phyloP scores from a whole-genome alignment of 768 basidiomycete genomes.

The Mycena galopus region DNA sequence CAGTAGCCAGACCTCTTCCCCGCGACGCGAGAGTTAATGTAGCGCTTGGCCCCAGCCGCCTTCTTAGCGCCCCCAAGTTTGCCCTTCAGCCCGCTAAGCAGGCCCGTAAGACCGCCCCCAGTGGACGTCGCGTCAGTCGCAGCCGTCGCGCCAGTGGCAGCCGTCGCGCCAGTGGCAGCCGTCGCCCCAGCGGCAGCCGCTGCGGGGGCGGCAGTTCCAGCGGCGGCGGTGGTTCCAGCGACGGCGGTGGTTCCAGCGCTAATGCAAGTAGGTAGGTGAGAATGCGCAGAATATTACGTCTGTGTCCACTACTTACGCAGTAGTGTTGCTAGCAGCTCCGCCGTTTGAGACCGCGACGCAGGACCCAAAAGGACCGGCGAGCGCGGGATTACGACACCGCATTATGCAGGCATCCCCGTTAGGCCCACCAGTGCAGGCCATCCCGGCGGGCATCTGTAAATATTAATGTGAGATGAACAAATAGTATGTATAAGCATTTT shows the following conservation, averaged over 20 bases:
- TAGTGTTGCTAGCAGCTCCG: not conserved
- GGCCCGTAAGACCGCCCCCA: slow-evolving; percentile 16
- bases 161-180: not conserved
- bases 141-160: not conserved
- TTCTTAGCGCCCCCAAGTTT: slow-evolving; percentile 7
- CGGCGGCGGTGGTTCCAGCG: not conserved
- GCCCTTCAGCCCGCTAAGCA: no score
- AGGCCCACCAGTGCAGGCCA: slow-evolving; percentile 33
- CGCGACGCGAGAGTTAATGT: slow-evolving; percentile 34
- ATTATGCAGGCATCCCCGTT: slow-evolving; percentile 37
- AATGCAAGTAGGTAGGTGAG: not conserved
- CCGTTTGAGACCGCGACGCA: slow-evolving; percentile 28
- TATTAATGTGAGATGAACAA: not conserved
- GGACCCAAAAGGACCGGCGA: slow-evolving; percentile 33
- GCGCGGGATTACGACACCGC: slow-evolving; percentile 26
- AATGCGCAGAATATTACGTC: no score
- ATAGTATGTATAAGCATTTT: no score
- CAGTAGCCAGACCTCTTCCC: slow-evolving; percentile 33
- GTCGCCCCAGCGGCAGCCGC: slow-evolving; percentile 9
- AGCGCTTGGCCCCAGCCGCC: slow-evolving; percentile 18
- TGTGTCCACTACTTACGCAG: not conserved
- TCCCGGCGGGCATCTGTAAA: slow-evolving; percentile 24
- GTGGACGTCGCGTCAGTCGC: not conserved
- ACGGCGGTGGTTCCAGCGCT: no score
- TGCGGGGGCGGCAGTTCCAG: slow-evolving; percentile 6